These are phyloP conservation scores for Colletotrichum brevisporum DNA, from an alignment of 2,329 filamentous ascomycete species.

Conservation along the genomic window DNA sequence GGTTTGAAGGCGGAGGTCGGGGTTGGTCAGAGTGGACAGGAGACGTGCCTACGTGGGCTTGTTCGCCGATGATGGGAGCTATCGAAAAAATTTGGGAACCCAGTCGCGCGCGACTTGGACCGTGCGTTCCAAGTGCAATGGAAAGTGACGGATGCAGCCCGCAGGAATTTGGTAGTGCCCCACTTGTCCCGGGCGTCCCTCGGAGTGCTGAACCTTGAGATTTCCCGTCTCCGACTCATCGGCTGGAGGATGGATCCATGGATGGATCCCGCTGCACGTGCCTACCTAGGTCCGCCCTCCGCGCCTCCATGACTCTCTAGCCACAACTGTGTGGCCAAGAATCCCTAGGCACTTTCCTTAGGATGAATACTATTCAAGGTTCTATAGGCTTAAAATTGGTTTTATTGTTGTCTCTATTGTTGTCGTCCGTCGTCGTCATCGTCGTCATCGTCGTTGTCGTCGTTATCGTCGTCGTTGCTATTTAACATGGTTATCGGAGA, in stretches of 20 bases:
- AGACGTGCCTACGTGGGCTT: conserved; percentile 19
- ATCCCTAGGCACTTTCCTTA: too few species aligned
- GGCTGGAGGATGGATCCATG: too few species aligned
- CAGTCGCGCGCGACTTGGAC: conserved; percentile 43
- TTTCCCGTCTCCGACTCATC: too few species aligned
- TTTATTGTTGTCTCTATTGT: too few species aligned
- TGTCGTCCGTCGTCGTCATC: too few species aligned
- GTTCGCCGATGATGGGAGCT: conserved; percentile 40
- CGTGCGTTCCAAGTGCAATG: conserved; percentile 27
- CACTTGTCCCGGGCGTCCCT: conserved; percentile 33
- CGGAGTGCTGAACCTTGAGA: neutral
- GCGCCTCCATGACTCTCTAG: too few species aligned
- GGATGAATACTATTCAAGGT: too few species aligned
- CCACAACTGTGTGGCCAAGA: too few species aligned
- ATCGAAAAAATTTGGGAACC: conserved; percentile 43
- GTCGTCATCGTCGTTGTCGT: too few species aligned
- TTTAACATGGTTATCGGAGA: too few species aligned
- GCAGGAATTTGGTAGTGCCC: conserved; percentile 17
- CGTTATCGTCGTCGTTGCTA: too few species aligned
- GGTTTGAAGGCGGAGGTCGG: conserved; percentile 33
- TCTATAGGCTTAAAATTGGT: too few species aligned
- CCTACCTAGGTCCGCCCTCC: neutral
- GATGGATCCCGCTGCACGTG: conserved; percentile 13
- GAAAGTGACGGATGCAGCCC: conserved; percentile 31
- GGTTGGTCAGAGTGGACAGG: conserved; percentile 21